Percentiles rank a stretch among this genome's conserved stretches.
Conservation (phyloP, 148 eudicot genomes). For the Chenopodium formosanum region DNA sequence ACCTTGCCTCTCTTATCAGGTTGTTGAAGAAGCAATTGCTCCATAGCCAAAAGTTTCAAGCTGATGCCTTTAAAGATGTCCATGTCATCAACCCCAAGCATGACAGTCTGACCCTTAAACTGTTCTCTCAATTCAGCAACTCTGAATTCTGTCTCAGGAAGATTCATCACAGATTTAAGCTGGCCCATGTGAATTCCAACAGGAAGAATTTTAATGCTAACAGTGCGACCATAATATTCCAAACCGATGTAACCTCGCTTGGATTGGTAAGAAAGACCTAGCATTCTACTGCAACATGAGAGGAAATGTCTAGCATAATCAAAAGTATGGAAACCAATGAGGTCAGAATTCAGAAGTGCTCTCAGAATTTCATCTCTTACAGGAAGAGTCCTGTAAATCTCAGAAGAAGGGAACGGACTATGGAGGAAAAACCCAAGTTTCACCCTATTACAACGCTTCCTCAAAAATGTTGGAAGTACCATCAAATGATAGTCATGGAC, state of each 20-base stretch:
- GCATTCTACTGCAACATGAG: constrained; percentile 86
- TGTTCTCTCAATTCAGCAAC: constrained; percentile 53
- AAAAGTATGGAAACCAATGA: constrained; percentile 79
- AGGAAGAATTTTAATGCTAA: constrained; percentile 81
- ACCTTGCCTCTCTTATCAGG: constrained; percentile 69
- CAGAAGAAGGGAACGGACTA: constrained; percentile 87
- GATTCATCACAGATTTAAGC: constrained; percentile 60
- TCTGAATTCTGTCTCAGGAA: constrained; percentile 56
- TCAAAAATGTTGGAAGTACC: constrained; percentile 73
- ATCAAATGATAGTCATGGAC: constrained; percentile 84
- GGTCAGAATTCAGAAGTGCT: constrained; percentile 74
- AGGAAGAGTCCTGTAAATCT: constrained; percentile 75
- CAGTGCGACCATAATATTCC: constrained; percentile 82
- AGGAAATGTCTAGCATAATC: constrained; percentile 89
- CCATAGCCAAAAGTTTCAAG: constrained; percentile 79
- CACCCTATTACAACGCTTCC: constrained; percentile 64
- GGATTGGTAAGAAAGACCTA: constrained; percentile 79
- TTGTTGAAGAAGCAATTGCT: constrained; percentile 65
- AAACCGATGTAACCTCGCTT: constrained; percentile 81
- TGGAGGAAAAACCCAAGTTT: constrained; percentile 84
- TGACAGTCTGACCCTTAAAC: constrained; percentile 55
- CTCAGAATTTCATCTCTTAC: constrained; percentile 71
- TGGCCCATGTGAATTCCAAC: constrained; percentile 91
- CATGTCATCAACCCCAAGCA: constrained; percentile 96
- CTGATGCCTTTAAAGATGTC: constrained; percentile 89